These are phyloP conservation scores for Begonia peltatifolia DNA, from an alignment of 306 rosid species.

Conservation along the genomic window DNA sequence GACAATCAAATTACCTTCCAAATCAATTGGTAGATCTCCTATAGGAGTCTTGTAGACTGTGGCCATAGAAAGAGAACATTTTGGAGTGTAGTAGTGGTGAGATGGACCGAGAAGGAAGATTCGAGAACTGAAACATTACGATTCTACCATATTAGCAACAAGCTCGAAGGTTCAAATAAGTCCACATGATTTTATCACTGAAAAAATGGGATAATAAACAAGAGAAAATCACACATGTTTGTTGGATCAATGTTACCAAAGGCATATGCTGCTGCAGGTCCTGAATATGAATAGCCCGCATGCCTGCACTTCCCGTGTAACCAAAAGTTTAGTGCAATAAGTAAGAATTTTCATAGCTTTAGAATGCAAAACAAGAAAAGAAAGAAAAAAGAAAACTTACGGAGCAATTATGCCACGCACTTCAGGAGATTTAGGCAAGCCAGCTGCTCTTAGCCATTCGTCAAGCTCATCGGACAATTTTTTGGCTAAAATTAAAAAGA, in stretches of 20 bases:
- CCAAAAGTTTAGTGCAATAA: neutral
- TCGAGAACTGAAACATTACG: conserved; percentile 40
- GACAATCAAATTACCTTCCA: conserved; percentile 54
- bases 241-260: conserved; percentile 94
- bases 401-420: conserved; percentile 91
- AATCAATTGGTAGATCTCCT: conserved; percentile 83
- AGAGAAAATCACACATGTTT: conserved; percentile 33
- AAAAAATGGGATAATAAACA: neutral
- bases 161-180: neutral
- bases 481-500: conserved; percentile 29
- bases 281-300: conserved; percentile 96
- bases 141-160: conserved; percentile 12
- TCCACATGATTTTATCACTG: neutral
- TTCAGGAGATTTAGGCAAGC: conserved; percentile 51
- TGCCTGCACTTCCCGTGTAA: conserved; percentile 44
- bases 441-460: conserved; percentile 57
- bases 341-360: conserved; percentile 1
- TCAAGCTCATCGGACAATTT: conserved; percentile 56
- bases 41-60: conserved; percentile 89
- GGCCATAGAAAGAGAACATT: conserved; percentile 85
- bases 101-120: conserved; percentile 98
- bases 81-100: conserved; percentile 79
- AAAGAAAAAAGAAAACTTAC: conserved; percentile 28
- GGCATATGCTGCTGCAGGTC: conserved; percentile 94
- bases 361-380: neutral